Evolutionary conservation across 2,329 filamentous ascomycete species (phyloP), one percentile per base, ranked within the genome.

Genomic region (Sporothrix luriei): DNA sequence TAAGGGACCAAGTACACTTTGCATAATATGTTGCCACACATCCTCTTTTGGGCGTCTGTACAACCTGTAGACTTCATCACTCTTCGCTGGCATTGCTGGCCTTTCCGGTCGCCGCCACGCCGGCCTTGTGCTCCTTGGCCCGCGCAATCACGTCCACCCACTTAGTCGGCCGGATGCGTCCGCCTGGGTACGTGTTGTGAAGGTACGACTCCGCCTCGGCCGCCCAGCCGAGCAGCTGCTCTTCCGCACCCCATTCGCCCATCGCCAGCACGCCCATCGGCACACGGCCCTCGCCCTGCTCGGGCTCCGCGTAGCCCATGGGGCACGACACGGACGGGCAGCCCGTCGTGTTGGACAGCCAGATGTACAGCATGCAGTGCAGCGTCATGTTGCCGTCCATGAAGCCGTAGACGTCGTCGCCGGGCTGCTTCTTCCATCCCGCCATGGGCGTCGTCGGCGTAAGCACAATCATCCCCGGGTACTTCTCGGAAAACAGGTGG

Each of bases 291-390:
- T 83, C 80, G 1, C 86, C 87, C 73, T 85, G 81, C 6, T 80
- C 79, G 0, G 85, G 82, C 33, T 87, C 81, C 3, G 82, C 84
- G 79, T 93, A 97, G 0, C 92, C 93, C 13, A 91, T 88, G 0
- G 94, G 93, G 48, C 88, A 88, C 59, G 83, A 88, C 14, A 96
- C 85, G 0, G 91, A 88, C 0, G 94, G 94, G 64, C 89, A 89
- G 0, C 94, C 94, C 0, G 84, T 87, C 74, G 93, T 89, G 79
- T 97, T 97, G 7, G 93, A 91, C 48, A 97, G 79, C 86, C 91
- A 97, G 19, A 91, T 88, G 79, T 92, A 97, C 78, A 90, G 87
- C 92, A 97, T 97, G 76, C 87, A 91, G 33, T 86, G 83, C n/a
- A 97, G 81, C 19, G 87, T 89, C 71, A 81, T 83, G 77, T 95